Percentiles rank a stretch among this genome's conserved stretches.
phyloP scores from a whole-genome alignment of 306 rosid species.

The Cyclanthera cordifolia region DNA sequence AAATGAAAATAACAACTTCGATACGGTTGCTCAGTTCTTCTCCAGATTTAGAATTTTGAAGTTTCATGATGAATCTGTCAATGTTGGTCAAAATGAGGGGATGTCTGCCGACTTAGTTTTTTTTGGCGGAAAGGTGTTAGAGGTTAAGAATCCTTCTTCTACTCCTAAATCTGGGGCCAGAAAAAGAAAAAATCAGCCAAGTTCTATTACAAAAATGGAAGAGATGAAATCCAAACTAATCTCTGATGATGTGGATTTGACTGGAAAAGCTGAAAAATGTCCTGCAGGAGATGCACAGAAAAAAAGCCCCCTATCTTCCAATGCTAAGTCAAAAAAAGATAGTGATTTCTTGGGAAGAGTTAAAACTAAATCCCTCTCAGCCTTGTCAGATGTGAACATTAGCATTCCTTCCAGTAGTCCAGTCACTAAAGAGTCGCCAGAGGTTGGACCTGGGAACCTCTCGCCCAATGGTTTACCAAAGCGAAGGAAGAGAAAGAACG shows the following conservation, averaged over 20 bases:
- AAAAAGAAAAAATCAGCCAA: constrained; percentile 24
- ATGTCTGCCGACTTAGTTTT: constrained; percentile 17
- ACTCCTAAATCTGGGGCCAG: constrained; percentile 19
- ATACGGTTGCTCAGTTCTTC: constrained; percentile 55
- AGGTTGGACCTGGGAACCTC: background rate
- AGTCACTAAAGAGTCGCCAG: constrained; percentile 18
- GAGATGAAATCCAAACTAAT: constrained; percentile 14
- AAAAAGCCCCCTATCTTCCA: constrained; percentile 13
- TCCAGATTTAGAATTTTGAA: constrained; percentile 48
- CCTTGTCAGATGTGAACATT: constrained; percentile 41
- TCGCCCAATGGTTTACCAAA: constrained; percentile 19
- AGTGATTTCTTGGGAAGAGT: constrained; percentile 20
- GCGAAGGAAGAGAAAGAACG: constrained; percentile 24
- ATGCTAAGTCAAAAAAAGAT: constrained; percentile 23
- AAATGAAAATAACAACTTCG: constrained; percentile 26
- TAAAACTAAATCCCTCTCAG: constrained; percentile 49
- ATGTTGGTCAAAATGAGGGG: constrained; percentile 20
- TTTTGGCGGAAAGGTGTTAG: constrained; percentile 15
- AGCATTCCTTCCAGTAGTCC: constrained; percentile 15
- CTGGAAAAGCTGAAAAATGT: constrained; percentile 12
- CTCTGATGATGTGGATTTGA: constrained; percentile 9
- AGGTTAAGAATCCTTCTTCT: constrained; percentile 13
- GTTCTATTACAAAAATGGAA: constrained; percentile 6
- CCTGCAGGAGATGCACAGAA: constrained; percentile 7
- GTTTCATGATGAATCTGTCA: constrained; percentile 44